Percentiles rank a stretch among this genome's conserved stretches.
Evolutionary conservation across 2,329 filamentous ascomycete species (phyloP).

Genomic region (Fusarium sp.): DNA sequence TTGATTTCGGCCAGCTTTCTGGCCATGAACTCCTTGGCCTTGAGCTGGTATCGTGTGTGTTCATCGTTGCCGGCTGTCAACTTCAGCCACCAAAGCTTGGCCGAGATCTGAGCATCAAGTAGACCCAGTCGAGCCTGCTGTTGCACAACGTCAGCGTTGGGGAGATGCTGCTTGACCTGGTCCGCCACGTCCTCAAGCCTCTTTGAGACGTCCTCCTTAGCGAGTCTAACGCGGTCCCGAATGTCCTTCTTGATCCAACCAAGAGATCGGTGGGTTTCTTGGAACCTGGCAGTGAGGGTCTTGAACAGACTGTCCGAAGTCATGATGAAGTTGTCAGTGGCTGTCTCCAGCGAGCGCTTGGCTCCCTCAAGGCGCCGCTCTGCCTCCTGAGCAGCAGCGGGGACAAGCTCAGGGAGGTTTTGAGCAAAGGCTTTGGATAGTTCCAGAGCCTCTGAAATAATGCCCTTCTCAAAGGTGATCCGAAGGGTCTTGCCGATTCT

Average conservation of each 20-base stretch:
- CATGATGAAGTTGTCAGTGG: slow-evolving; percentile 45
- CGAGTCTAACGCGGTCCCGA: slow-evolving; percentile 26
- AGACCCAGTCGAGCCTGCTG: slow-evolving; percentile 56
- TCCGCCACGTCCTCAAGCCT: slow-evolving; percentile 27
- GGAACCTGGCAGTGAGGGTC: slow-evolving; percentile 33
- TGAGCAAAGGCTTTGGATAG: slow-evolving; percentile 55
- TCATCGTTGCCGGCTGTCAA: slow-evolving; percentile 59
- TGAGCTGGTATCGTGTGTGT: slow-evolving; percentile 55
- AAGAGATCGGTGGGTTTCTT: slow-evolving; percentile 39
- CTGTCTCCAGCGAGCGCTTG: slow-evolving; percentile 45
- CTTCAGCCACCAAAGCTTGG: slow-evolving; percentile 65
- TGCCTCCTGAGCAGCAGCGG: slow-evolving; percentile 52
- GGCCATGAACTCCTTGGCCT: slow-evolving; percentile 55
- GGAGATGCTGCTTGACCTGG: slow-evolving; percentile 35
- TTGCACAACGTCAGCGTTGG: slow-evolving; percentile 43
- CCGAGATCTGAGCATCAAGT: slow-evolving; percentile 62
- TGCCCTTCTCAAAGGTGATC: slow-evolving; percentile 64
- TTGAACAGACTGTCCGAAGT: slow-evolving; percentile 44
- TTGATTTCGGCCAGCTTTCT: slow-evolving; percentile 48
- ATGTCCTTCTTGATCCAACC: slow-evolving; percentile 32
- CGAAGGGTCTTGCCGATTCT: slow-evolving; percentile 68
- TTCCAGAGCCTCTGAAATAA: slow-evolving; percentile 55
- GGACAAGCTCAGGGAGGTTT: slow-evolving; percentile 52
- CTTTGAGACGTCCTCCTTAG: slow-evolving; percentile 32
- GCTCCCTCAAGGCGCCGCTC: slow-evolving; percentile 50